A percentile compares a stretch with the other conserved stretches of the same genome.
Evolutionary conservation across 768 basidiomycete species (phyloP).

Genomic region (Psilocybe cyanescens): DNA sequence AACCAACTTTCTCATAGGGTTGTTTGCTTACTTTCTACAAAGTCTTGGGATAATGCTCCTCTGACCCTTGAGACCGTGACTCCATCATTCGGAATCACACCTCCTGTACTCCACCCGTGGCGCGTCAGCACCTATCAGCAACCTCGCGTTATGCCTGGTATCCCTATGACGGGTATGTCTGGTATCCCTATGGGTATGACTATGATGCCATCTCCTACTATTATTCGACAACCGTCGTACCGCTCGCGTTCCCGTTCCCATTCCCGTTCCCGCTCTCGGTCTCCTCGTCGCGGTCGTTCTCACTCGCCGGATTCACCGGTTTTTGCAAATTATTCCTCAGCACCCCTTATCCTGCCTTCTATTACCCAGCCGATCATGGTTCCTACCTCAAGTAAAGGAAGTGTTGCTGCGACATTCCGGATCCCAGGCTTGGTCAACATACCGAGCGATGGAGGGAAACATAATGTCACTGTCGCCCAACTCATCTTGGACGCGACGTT

Average conservation of each 20-base stretch:
- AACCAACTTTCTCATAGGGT: constrained; percentile 17
- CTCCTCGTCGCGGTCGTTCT: background rate
- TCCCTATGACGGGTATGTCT: background rate
- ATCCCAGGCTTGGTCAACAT: constrained; percentile 36
- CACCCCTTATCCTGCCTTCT: background rate
- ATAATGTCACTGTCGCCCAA: constrained; percentile 36
- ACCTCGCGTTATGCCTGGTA: background rate
- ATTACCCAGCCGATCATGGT: background rate
- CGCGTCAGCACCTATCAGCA: constrained; percentile 23
- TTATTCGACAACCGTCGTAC: background rate
- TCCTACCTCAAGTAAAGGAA: constrained; percentile 28
- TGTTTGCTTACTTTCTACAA: background rate
- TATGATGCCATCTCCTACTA: background rate
- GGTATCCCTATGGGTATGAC: background rate
- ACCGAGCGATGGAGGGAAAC: constrained; percentile 31
- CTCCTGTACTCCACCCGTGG: constrained; percentile 39
- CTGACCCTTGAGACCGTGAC: constrained; percentile 41
- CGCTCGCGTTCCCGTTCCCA: background rate
- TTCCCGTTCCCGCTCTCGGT: background rate
- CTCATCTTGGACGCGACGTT: constrained; percentile 35
- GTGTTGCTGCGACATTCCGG: constrained; percentile 34
- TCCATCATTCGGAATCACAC: constrained; percentile 37
- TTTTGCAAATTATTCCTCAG: too few relatives aligned
- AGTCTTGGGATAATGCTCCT: constrained; percentile 43
- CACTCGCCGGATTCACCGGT: too few relatives aligned